phyloP scores from a whole-genome alignment of 2,329 filamentous ascomycete species.

The Pseudogymnoascus verrucosus region DNA sequence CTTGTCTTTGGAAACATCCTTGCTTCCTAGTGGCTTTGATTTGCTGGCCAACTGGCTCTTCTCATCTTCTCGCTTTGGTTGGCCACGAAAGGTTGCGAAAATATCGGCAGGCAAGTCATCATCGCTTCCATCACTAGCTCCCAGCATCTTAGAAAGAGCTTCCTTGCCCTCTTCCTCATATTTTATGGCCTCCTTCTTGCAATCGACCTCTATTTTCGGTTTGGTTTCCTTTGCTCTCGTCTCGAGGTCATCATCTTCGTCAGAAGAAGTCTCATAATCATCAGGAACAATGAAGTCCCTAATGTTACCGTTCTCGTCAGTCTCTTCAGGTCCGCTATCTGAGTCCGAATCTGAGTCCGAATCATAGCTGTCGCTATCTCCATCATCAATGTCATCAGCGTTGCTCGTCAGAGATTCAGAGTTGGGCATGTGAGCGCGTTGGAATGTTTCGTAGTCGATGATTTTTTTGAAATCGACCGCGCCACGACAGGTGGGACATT shows the following conservation, averaged over 20 bases:
- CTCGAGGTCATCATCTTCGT: conserved; percentile 15
- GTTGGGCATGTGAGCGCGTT: conserved; percentile 60
- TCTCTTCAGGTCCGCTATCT: conserved; percentile 33
- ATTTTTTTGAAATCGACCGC: conserved; percentile 58
- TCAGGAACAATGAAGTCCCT: conserved; percentile 49
- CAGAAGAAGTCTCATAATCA: conserved; percentile 29
- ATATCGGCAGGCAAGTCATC: conserved; percentile 2
- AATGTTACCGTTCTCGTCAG: conserved; percentile 36
- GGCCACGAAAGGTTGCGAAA: neutral
- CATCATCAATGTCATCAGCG: conserved; percentile 18
- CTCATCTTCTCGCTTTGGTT: conserved; percentile 7
- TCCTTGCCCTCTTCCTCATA: neutral
- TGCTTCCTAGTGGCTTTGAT: neutral
- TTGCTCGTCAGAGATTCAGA: conserved; percentile 27
- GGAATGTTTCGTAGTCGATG: conserved; percentile 68
- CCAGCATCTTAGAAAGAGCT: neutral
- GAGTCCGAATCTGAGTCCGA: conserved; percentile 29
- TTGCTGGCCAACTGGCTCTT: neutral
- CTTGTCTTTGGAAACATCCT: neutral
- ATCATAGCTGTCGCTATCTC: conserved; percentile 25
- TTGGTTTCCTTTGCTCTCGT: conserved; percentile 13
- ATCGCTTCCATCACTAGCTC: neutral
- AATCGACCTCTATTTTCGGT: neutral
- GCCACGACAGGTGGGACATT: conserved; percentile 71
- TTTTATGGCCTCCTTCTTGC: neutral